These are phyloP conservation scores for Yamadazyma aaseri DNA, from an alignment of 1,139 yeast species.

Conservation along the genomic window DNA sequence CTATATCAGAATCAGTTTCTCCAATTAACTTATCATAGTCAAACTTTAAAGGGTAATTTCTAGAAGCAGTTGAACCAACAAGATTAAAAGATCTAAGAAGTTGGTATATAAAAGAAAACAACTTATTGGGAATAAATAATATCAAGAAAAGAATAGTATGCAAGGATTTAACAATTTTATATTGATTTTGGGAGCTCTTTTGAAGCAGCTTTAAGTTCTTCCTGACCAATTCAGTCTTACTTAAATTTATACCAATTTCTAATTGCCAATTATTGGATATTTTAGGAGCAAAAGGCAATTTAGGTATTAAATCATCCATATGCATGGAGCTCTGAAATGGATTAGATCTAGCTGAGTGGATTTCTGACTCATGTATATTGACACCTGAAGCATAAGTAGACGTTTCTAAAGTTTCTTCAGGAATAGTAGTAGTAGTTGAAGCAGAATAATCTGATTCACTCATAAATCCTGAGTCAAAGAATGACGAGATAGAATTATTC, in stretches of 20 bases:
- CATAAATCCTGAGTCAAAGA: slow-evolving; percentile 50
- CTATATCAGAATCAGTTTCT: slow-evolving; percentile 1
- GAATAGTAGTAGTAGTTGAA: neutral
- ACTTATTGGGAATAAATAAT: slow-evolving; percentile 45
- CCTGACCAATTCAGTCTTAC: slow-evolving; percentile 18
- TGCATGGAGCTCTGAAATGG: neutral
- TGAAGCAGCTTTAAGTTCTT: slow-evolving; percentile 2
- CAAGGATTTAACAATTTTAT: slow-evolving; percentile 12
- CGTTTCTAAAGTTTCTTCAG: neutral
- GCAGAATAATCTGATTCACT: slow-evolving; percentile 3
- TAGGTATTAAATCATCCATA: slow-evolving; percentile 28
- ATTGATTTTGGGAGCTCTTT: slow-evolving; percentile 3
- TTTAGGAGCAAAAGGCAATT: slow-evolving; percentile 42
- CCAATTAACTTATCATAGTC: slow-evolving; percentile 10
- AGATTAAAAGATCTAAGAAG: slow-evolving; percentile 30
- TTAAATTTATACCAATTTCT: slow-evolving; percentile 45
- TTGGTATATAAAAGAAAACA: slow-evolving; percentile 35
- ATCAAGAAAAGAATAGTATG: slow-evolving; percentile 43
- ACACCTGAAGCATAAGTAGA: slow-evolving; percentile 3
- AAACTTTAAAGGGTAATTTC: slow-evolving; percentile 11
- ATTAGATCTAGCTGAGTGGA: neutral
- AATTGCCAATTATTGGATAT: slow-evolving; percentile 43
- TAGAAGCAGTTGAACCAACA: slow-evolving; percentile 7
- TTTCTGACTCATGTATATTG: slow-evolving; percentile 1
- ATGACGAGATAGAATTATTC: slow-evolving; percentile 49